Percentiles rank a stretch among this genome's conserved stretches.
phyloP scores from a whole-genome alignment of 441 rosid species.

The Isatis lusitanica region DNA sequence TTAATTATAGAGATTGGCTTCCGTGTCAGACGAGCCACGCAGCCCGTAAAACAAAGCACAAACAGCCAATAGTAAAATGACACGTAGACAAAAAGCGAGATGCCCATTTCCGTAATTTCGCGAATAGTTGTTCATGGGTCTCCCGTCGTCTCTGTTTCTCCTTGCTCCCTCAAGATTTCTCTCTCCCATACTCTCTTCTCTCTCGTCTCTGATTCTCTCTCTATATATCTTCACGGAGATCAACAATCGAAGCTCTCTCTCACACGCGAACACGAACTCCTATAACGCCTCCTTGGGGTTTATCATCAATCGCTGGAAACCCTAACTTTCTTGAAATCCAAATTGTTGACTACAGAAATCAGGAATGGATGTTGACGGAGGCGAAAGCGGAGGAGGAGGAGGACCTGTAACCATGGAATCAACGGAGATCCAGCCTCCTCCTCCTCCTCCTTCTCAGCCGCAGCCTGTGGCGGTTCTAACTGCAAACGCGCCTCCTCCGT shows the following conservation, averaged over 20 bases:
- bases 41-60: background rate
- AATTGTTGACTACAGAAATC: background rate
- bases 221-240: background rate
- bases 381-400: background rate
- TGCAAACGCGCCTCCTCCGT: conserved; percentile 78
- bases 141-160: conserved; percentile 17
- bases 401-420: conserved; percentile 23
- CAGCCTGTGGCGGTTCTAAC: conserved; percentile 51
- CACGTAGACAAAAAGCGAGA: conserved; percentile 6
- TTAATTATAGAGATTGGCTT: background rate
- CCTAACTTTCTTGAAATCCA: conserved; percentile 4
- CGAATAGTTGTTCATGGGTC: background rate
- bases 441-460: conserved; percentile 28
- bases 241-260: background rate
- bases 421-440: conserved; percentile 25
- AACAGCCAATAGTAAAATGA: background rate
- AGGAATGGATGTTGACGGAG: conserved; percentile 51
- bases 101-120: conserved; percentile 17
- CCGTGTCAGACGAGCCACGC: background rate
- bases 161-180: background rate
- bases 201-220: background rate
- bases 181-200: too few relatives aligned
- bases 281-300: background rate
- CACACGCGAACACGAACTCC: background rate
- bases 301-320: conserved; percentile 1